A percentile compares a stretch with the other conserved stretches of the same genome.
Conservation (phyloP, 331 rosid species). For the Quercus lobata region DNA sequence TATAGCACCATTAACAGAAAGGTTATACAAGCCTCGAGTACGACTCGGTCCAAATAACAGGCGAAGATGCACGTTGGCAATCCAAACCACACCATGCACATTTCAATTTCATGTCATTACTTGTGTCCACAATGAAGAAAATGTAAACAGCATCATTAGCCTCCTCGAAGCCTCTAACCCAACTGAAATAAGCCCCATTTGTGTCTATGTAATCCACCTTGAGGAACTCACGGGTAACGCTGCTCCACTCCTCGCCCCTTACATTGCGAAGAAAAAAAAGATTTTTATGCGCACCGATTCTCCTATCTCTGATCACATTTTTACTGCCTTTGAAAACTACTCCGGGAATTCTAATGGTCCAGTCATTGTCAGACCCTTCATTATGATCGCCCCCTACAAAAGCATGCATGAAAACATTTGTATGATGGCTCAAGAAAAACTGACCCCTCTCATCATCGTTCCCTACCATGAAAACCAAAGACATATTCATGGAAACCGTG, state of each 20-base stretch:
- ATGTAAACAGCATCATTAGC: conserved; percentile 29
- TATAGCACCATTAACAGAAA: conserved; percentile 15
- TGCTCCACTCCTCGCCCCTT: conserved; percentile 36
- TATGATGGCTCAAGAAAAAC: background rate
- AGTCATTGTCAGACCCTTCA: conserved; percentile 18
- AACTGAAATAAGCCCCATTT: conserved; percentile 23
- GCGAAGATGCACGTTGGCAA: background rate
- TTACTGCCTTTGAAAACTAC: conserved; percentile 49
- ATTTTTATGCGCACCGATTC: conserved; percentile 4
- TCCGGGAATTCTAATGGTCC: conserved; percentile 27
- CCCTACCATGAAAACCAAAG: background rate
- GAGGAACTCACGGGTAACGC: conserved; percentile 46
- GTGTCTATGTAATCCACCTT: conserved; percentile 31
- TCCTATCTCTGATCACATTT: conserved; percentile 27
- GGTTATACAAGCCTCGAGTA: conserved; percentile 19
- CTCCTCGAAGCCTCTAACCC: conserved; percentile 46
- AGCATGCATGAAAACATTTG: conserved; percentile 1
- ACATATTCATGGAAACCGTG: background rate
- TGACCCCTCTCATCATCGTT: background rate
- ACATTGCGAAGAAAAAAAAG: background rate
- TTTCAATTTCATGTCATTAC: conserved; percentile 35
- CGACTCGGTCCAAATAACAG: background rate
- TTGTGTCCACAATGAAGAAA: conserved; percentile 47
- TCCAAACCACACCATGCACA: conserved; percentile 25
- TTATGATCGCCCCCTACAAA: conserved; percentile 25